Evolutionary conservation across 164 flowering plant genomes (phyloP), one percentile per base, ranked within the genome.

Genomic region (Stephania yunnanensis): DNA sequence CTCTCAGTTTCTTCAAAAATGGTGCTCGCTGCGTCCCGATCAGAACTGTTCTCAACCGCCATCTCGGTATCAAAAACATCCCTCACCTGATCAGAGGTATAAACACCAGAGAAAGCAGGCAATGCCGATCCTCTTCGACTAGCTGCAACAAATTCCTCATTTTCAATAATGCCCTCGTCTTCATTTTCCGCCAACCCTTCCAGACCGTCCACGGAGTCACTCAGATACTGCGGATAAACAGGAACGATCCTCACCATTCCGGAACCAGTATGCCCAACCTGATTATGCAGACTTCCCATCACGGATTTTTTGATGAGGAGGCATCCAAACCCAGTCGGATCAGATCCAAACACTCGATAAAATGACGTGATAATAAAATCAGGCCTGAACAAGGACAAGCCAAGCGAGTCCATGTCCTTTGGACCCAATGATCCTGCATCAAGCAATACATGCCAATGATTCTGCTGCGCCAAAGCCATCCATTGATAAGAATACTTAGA

Each of bases 391-490:
- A 93, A 74, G 31, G 98, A 93, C 82, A 93, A 70, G 19, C 98
- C 98, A 55, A 93, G 90, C 0, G 98, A 93, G 74, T 93, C 98
- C 98, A 93, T 93, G 83, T 93, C 98, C 81, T 93, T 93, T 10
- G 98, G 98, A 72, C 98, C 98, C 82, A 93, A 82, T 15, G 98
- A 86, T n/a, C 98, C 98, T 36, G 98, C 98, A 85, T 93, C 98
- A 75, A 93, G 91, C 81, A 90, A 84, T 0, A 93, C 98, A 80
- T 93, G 98, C 98, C 98, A 93, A 77, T 91, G 85, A 81, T 93
- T 93, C 86, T 93, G 98, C 82, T 93, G 98, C 25, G 98, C 98
- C 69, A 93, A 74, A 12, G 98, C 96, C 98, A 93, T 93, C 98
- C 98, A 93, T 74, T 93, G 98, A 77, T 93, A 93, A 1, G 98